Evolutionary conservation across 2,329 filamentous ascomycete species (phyloP).

Genomic region (Aspergillus sp.): DNA sequence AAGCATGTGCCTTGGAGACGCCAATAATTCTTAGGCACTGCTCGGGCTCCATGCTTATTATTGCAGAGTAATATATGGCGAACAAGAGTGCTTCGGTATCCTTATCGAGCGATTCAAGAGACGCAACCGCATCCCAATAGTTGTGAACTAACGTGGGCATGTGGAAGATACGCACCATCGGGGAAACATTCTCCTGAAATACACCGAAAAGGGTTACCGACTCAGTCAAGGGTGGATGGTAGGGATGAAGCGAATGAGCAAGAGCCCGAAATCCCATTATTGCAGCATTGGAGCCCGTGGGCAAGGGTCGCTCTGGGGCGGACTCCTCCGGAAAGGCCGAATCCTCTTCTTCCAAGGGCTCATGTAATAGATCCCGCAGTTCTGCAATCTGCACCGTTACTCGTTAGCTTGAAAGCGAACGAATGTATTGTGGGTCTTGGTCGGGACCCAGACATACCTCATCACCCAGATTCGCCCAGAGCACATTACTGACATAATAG

Average conservation of each 20-base stretch:
- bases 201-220: slow-evolving; percentile 19
- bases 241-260: slow-evolving; percentile 52
- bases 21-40: slow-evolving; percentile 52
- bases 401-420: neutral
- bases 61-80: slow-evolving; percentile 59
- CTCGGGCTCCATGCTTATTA: slow-evolving; percentile 52
- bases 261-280: slow-evolving; percentile 53
- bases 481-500: slow-evolving; percentile 63
- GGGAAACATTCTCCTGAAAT: slow-evolving; percentile 46
- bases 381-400: slow-evolving; percentile 53
- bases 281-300: slow-evolving; percentile 50
- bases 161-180: slow-evolving; percentile 58
- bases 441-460: slow-evolving; percentile 43
- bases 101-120: slow-evolving; percentile 49
- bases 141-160: slow-evolving; percentile 52
- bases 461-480: slow-evolving; percentile 63
- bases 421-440: neutral
- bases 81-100: slow-evolving; percentile 60
- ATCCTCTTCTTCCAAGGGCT: slow-evolving; percentile 32
- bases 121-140: slow-evolving; percentile 49
- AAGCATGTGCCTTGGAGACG: slow-evolving; percentile 47
- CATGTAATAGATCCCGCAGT: slow-evolving; percentile 57
- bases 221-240: slow-evolving; percentile 50
- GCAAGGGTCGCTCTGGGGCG: slow-evolving; percentile 42
- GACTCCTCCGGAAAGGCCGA: slow-evolving; percentile 52